These are phyloP conservation scores for Colletotrichum sp. DNA, from an alignment of 2,329 filamentous ascomycete genomes.

Conservation along the genomic window DNA sequence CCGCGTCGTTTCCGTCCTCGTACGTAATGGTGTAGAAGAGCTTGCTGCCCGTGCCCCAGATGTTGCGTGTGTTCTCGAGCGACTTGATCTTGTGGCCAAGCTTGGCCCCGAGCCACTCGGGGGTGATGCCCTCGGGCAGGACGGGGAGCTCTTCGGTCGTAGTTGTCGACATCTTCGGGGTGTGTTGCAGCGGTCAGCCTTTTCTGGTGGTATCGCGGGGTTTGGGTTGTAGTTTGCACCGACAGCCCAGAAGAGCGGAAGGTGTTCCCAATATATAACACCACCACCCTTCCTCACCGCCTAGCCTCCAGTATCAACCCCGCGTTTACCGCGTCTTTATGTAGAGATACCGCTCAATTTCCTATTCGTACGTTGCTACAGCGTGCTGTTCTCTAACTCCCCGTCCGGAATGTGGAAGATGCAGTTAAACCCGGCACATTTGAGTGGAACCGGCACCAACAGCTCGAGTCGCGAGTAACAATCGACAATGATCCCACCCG, in stretches of 20 bases:
- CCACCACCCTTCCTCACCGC: not conserved
- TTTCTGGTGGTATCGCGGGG: not conserved
- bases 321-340: not conserved
- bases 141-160: slow-evolving; percentile 22
- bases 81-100: slow-evolving; percentile 22
- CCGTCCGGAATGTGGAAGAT: not conserved
- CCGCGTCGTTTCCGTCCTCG: slow-evolving; percentile 23
- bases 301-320: not conserved
- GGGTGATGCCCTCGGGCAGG: slow-evolving; percentile 24
- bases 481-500: not conserved
- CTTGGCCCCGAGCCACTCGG: slow-evolving; percentile 25
- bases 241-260: not conserved
- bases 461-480: not conserved
- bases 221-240: not conserved
- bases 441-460: not conserved
- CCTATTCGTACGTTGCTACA: not conserved
- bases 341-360: not conserved
- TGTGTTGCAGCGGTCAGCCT: not conserved
- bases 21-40: slow-evolving; percentile 32
- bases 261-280: not conserved
- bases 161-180: not conserved
- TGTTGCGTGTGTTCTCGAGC: slow-evolving; percentile 27
- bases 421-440: not conserved
- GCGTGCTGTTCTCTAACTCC: not conserved
- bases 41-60: slow-evolving; percentile 31